A percentile compares a stretch with the other conserved stretches of the same genome.
Conservation (phyloP, 2,329 filamentous ascomycete species). For the Penicillium capsulatum region DNA sequence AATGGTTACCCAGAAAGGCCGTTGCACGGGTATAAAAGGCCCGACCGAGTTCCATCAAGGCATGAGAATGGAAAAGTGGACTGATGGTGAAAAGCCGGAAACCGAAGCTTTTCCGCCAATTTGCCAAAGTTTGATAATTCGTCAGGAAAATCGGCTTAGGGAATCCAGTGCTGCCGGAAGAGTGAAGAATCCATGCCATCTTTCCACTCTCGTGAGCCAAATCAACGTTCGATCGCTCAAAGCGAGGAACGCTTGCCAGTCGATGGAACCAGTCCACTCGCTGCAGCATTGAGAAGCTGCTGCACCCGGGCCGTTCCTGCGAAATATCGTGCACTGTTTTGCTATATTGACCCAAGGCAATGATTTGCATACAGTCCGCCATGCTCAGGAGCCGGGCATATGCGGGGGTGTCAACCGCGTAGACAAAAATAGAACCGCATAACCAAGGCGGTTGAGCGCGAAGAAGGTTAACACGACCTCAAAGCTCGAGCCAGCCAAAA, state of each 20-base stretch:
- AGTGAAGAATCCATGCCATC: constrained; percentile 46
- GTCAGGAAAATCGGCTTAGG: constrained; percentile 60
- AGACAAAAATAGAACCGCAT: constrained; percentile 53
- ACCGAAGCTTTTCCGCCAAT: constrained; percentile 43
- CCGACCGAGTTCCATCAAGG: constrained; percentile 52
- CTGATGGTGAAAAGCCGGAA: constrained; percentile 52
- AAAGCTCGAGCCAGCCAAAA: constrained; percentile 54
- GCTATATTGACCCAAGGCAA: constrained; percentile 20
- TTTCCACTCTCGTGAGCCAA: constrained; percentile 28
- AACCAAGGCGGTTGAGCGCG: constrained; percentile 54
- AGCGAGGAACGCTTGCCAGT: constrained; percentile 3
- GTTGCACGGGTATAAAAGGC: constrained; percentile 50
- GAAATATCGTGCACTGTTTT: constrained; percentile 16
- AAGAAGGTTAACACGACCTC: constrained; percentile 55
- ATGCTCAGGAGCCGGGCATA: constrained; percentile 45
- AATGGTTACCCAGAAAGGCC: constrained; percentile 53
- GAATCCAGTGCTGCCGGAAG: constrained; percentile 56
- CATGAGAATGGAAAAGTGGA: constrained; percentile 58
- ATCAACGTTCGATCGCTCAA: constrained; percentile 18
- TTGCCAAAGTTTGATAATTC: constrained; percentile 49
- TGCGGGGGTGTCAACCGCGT: constrained; percentile 51
- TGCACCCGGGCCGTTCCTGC: constrained; percentile 12
- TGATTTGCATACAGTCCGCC: constrained; percentile 35
- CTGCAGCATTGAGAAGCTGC: constrained; percentile 21
- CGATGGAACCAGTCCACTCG: constrained; percentile 23